A percentile compares a stretch with the other conserved stretches of the same genome.
Conservation (phyloP, 2,329 filamentous ascomycete species). For the Pseudogymnoascus sp. region DNA sequence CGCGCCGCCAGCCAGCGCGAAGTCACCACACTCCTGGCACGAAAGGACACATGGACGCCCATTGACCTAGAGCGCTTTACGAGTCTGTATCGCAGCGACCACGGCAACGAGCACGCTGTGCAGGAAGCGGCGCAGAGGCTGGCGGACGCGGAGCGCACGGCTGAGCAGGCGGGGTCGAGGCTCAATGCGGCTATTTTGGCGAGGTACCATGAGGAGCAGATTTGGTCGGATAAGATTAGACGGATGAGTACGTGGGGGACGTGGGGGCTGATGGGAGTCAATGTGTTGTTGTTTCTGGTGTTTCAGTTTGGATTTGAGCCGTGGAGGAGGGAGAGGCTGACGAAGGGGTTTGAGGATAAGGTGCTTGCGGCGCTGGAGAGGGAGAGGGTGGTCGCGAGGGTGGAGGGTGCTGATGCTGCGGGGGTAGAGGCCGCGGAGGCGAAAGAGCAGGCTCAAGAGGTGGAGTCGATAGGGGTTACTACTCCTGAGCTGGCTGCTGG, state of each 20-base stretch:
- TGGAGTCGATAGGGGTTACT: background rate
- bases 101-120: constrained; percentile 84
- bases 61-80: constrained; percentile 91
- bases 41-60: constrained; percentile 87
- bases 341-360: constrained; percentile 74
- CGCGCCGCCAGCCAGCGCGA: constrained; percentile 89
- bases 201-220: constrained; percentile 97
- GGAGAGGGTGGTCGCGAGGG: constrained; percentile 21
- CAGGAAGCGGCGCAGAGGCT: constrained; percentile 62
- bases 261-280: constrained; percentile 95
- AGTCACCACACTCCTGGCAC: constrained; percentile 85
- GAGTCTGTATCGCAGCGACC: constrained; percentile 80
- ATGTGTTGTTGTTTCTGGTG: constrained; percentile 78
- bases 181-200: constrained; percentile 78
- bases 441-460: background rate
- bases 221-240: constrained; percentile 96
- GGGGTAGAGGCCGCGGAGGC: background rate
- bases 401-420: constrained; percentile 17
- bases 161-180: constrained; percentile 67
- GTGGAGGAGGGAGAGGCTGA: constrained; percentile 74
- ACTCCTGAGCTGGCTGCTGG: constrained; percentile 17
- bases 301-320: constrained; percentile 88
- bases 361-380: constrained; percentile 63
- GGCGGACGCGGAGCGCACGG: constrained; percentile 65
- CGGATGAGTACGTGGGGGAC: constrained; percentile 97